Evolutionary conservation across 2,329 filamentous ascomycete species (phyloP).

Genomic region (Stagonosporopsis tanaceti): DNA sequence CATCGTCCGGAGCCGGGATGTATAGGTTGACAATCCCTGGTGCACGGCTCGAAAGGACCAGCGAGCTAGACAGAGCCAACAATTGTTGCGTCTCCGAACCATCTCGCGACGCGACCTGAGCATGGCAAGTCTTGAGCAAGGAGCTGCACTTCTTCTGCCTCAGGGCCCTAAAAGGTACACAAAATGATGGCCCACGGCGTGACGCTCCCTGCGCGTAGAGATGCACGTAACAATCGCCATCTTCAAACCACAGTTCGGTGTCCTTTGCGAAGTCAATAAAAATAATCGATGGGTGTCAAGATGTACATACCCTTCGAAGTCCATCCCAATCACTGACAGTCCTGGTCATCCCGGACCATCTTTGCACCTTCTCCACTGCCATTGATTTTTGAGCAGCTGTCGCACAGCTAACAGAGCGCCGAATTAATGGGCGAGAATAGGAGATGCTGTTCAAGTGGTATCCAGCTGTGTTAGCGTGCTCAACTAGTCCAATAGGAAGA

Average conservation of each 20-base stretch:
- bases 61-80: conserved; percentile 29
- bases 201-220: conserved; percentile 73
- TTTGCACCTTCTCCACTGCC: conserved; percentile 36
- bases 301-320: conserved; percentile 53
- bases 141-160: conserved; percentile 66
- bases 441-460: background rate
- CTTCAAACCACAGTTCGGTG: conserved; percentile 71
- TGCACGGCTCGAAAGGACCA: conserved; percentile 53
- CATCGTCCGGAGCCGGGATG: conserved; percentile 69
- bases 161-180: conserved; percentile 66
- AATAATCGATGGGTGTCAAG: conserved; percentile 3
- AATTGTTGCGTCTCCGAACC: conserved; percentile 17
- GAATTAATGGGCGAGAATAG: conserved; percentile 7
- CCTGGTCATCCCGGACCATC: conserved; percentile 46
- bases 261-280: conserved; percentile 60
- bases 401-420: conserved; percentile 31
- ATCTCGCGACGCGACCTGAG: conserved; percentile 37
- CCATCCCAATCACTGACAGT: conserved; percentile 54
- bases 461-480: conserved; percentile 2
- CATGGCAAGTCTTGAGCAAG: conserved; percentile 61
- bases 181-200: conserved; percentile 71
- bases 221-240: conserved; percentile 75
- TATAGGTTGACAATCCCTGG: conserved; percentile 64
- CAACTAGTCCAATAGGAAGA: conserved; percentile 3
- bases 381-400: conserved; percentile 29